These are phyloP conservation scores for Clonostachys rosea DNA, from an alignment of 2,329 filamentous ascomycete species.

Conservation along the genomic window DNA sequence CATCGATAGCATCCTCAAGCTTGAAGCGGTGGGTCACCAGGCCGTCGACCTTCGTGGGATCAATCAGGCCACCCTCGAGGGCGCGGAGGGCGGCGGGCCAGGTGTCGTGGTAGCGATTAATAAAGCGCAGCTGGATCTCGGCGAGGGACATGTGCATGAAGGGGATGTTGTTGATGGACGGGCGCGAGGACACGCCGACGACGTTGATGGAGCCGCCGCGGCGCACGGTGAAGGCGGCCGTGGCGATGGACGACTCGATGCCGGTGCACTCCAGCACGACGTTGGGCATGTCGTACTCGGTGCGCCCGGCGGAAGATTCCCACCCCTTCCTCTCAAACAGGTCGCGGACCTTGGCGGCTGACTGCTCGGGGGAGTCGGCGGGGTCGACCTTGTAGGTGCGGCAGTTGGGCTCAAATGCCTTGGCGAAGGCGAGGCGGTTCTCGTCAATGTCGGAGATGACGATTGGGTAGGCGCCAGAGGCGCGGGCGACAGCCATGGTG, in stretches of 20 bases:
- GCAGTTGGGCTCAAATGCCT: constrained; percentile 1
- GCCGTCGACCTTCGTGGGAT: constrained; percentile 16
- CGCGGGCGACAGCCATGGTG: constrained; percentile 51
- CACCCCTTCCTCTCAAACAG: constrained; percentile 39
- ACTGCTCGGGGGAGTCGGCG: not conserved
- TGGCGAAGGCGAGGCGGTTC: constrained; percentile 2
- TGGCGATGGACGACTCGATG: constrained; percentile 57
- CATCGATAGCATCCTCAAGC: not conserved
- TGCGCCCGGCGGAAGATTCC: not conserved
- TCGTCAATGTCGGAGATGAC: constrained; percentile 59
- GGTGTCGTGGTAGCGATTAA: constrained; percentile 54
- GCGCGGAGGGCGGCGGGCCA: constrained; percentile 64
- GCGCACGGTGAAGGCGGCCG: constrained; percentile 50
- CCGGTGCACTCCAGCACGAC: constrained; percentile 63
- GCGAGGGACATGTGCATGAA: constrained; percentile 63
- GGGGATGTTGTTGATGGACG: constrained; percentile 20
- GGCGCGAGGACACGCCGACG: constrained; percentile 53
- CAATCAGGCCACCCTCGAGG: constrained; percentile 52
- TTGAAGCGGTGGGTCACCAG: not conserved
- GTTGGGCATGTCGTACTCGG: constrained; percentile 51
- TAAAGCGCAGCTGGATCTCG: constrained; percentile 63
- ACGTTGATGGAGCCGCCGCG: constrained; percentile 58
- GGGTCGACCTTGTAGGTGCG: constrained; percentile 3
- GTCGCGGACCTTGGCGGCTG: constrained; percentile 1
- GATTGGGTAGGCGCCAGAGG: constrained; percentile 58